A percentile compares a stretch with the other conserved stretches of the same genome.
These are phyloP conservation scores for Zangia roseola DNA, from an alignment of 768 basidiomycete genomes.

Conservation along the genomic window DNA sequence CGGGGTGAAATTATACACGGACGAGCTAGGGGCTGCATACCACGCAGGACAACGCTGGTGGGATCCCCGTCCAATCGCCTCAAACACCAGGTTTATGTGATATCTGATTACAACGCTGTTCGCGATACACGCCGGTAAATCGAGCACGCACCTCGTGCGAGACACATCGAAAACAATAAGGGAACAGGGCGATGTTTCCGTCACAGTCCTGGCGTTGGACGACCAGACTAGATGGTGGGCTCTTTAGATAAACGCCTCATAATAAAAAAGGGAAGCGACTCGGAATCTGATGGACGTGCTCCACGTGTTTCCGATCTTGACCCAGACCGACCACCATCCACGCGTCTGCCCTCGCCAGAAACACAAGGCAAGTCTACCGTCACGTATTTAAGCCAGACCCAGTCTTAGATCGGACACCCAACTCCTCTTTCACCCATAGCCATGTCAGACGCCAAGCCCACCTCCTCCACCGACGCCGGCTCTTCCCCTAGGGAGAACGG, in stretches of 20 bases:
- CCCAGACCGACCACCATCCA: slow-evolving; percentile 13
- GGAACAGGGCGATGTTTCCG: no score
- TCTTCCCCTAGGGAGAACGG: slow-evolving; percentile 40
- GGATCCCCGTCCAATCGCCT: no score
- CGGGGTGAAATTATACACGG: no score
- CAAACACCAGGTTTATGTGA: no score
- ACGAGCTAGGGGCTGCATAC: not conserved
- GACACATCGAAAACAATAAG: not conserved
- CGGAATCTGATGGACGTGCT: not conserved
- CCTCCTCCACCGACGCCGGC: slow-evolving; percentile 53
- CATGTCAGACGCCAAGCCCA: slow-evolving; percentile 62
- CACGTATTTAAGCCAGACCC: slow-evolving; percentile 27
- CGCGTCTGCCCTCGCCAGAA: slow-evolving; percentile 22
- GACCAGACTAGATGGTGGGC: no score
- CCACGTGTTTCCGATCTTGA: slow-evolving; percentile 20
- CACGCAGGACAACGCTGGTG: not conserved
- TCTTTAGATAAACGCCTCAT: no score
- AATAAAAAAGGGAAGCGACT: slow-evolving; percentile 1
- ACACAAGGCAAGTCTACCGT: slow-evolving; percentile 25
- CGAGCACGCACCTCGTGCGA: no score
- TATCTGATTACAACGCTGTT: no score
- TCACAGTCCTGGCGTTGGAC: no score
- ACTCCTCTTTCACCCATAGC: slow-evolving; percentile 1
- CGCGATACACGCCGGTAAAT: no score
- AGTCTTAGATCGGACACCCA: not conserved